Base-by-base conservation (phyloP, 805 yeast genomes). In the Kluyveromyces wickerhamii region DNA sequence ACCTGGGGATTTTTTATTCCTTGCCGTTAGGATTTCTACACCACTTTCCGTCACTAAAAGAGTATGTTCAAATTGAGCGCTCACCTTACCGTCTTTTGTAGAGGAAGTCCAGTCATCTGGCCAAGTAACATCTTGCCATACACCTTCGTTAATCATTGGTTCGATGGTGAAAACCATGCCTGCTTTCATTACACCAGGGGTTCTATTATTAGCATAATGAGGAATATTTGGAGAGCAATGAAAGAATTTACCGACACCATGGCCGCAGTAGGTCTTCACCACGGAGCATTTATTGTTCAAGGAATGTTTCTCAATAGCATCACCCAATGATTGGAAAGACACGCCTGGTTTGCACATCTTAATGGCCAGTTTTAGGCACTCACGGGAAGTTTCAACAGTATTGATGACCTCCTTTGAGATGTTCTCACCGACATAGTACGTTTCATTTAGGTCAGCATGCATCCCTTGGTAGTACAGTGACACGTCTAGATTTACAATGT, bases 91-190 rank as follows among this genome's bases (percentile, higher is more conserved):
- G 55, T 92, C 98, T 26, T 77, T 77, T 12, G 98, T 92, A 12
- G 75, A 74, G 2, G 94, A 75, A 4, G 98, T 92, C 98, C 98
- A 92, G 59, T 85, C 82, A 59, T 92, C 98, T 3, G 98, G 98
- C 98, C 98, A 92, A 37, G 77, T 67, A 39, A 72, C 61, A 59
- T 88, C 97, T 52, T 74, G 74, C 65, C 74, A 80, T 0, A 80
- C 65, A 7, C 98, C 98, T 44, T 77, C 65, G 54, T 85, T 82
- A 47, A 92, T 74, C 98, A 92, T 92, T 29, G 98, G 98, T 63
- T 92, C 98, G 38, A 92, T 85, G 15, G 98, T 92, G 67, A 92
- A 92, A 10, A 84, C 86, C 80, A 88, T 83, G 15, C 98, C 98
- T 15, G 95, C 89, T 57, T 85, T 85, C 66, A 92, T 88, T 29